Evolutionary conservation across 1,139 yeast species (phyloP), one percentile per base, ranked within the genome.

Genomic region (Chernovozyma aurita): DNA sequence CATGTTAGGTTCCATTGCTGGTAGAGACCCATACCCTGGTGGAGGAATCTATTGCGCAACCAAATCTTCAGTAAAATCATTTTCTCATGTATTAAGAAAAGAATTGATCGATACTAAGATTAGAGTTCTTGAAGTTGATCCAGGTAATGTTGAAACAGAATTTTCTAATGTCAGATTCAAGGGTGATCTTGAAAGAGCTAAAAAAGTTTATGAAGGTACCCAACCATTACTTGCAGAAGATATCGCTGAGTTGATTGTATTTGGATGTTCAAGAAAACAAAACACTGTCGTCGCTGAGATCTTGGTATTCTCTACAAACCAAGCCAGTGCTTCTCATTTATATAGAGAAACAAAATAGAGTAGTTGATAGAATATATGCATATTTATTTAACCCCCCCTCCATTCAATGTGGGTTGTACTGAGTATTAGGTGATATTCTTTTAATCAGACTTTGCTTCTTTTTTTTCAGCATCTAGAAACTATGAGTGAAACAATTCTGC

Each of bases 11-110:
- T 84, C 95, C 2, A 82, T 86, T 56, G 95, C 95, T 13, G 95
- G 95, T 24, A 73, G 85, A 52, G 95, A 85, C 40, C 79, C 92
- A 1, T 86, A 87, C 61, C 90, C 94, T 25, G 87, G 82, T 35
- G 95, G 95, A 32, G 77, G 86, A 9, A 80, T 87, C 46, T 87
- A 87, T 63, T 86, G 95, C 63, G 84, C 95, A n/a, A 77, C 92
- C 35, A 87, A 87, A 61, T 85, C 88, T 30, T 86, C 92, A 16
- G 77, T 87, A 24, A 74, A 80, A 45, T 82, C 88, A 0, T 87
- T 87, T 57, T 73, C 90, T 16, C 80, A 80, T 33, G 73, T 85
- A 4, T 69, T 86, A 59, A 75, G 95, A 58, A 84, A 84, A 59
- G 95, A 87, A 58, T 68, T 80, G 53, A 78, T 85, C 45, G 66